Percentiles rank a stretch among this genome's conserved stretches.
These are phyloP conservation scores for Boehmeria nivea DNA, from an alignment of 306 rosid species.

Conservation along the genomic window DNA sequence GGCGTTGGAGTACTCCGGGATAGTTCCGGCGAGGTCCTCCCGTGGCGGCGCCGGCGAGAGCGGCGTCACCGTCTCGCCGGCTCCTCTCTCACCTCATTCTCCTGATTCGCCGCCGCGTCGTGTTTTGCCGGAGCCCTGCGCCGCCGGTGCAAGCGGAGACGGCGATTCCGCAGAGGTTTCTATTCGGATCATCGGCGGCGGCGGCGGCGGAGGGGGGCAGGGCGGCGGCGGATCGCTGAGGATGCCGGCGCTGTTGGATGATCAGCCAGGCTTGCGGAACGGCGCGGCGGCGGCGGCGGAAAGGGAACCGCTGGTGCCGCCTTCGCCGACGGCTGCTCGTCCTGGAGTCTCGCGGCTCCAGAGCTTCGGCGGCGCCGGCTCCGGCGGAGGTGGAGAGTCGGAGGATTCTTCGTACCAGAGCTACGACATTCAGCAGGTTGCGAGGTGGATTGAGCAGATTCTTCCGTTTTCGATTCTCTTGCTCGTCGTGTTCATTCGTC, in stretches of 20 bases:
- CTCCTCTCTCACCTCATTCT: conserved; percentile 2
- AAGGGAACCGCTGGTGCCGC: conserved; percentile 46
- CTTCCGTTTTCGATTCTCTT: conserved; percentile 76
- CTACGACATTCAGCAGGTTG: conserved; percentile 68
- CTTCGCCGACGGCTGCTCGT: conserved; percentile 26
- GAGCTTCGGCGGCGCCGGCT: neutral
- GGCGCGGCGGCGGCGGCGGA: conserved; percentile 23
- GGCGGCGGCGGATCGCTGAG: conserved; percentile 29
- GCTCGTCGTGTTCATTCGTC: conserved; percentile 75
- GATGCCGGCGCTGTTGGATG: conserved; percentile 31
- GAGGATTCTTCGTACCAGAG: conserved; percentile 63
- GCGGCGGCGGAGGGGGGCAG: conserved; percentile 27
- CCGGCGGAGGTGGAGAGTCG: neutral
- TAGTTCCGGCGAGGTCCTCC: conserved; percentile 33
- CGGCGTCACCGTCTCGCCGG: conserved; percentile 25
- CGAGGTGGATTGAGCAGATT: conserved; percentile 72
- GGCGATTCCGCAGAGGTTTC: conserved; percentile 52
- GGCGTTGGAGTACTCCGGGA: conserved; percentile 54
- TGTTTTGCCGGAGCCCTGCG: conserved; percentile 17
- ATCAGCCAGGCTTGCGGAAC: conserved; percentile 27
- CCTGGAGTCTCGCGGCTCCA: conserved; percentile 35
- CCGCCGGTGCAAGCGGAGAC: conserved; percentile 23
- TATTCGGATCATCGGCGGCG: conserved; percentile 48
- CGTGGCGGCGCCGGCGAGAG: conserved; percentile 28
- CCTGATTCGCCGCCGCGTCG: conserved; percentile 31